Evolutionary conservation across 2,329 filamentous ascomycete species (phyloP).

Genomic region (Cytospora piceicola): DNA sequence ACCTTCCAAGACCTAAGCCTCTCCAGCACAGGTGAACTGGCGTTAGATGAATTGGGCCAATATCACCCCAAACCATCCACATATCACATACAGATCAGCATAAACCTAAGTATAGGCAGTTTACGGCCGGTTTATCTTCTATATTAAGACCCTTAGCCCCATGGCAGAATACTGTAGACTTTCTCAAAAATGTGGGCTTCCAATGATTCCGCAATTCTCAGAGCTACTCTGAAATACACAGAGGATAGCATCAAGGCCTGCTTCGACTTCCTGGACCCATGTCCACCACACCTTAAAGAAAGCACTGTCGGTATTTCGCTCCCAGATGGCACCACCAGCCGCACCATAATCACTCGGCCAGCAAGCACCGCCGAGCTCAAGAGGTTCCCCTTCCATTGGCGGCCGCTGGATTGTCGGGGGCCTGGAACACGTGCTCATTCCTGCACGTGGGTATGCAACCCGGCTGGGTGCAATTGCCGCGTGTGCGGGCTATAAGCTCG

Average conservation of each 20-base stretch:
- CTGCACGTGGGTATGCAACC: constrained; percentile 21
- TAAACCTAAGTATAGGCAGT: no score
- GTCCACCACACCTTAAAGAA: constrained; percentile 5
- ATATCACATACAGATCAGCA: no score
- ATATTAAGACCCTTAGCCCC: no score
- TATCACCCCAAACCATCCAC: no score
- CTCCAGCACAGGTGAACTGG: no score
- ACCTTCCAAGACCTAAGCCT: no score
- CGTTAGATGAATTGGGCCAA: no score
- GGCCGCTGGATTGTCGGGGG: constrained; percentile 13
- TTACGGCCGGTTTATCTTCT: no score
- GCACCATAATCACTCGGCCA: constrained; percentile 17
- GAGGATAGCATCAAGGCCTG: constrained; percentile 1
- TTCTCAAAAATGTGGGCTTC: no score
- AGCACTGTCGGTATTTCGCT: constrained; percentile 12
- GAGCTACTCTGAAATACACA: neutral
- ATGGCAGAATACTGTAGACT: no score
- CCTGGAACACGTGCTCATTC: constrained; percentile 15
- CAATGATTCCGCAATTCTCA: no score
- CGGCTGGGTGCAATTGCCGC: constrained; percentile 25
- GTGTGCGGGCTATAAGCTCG: constrained; percentile 22
- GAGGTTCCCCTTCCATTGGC: constrained; percentile 3
- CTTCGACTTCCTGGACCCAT: constrained; percentile 11
- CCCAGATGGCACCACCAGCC: constrained; percentile 2
- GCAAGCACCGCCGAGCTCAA: neutral